phyloP scores from a whole-genome alignment of 768 basidiomycete species.

The Calocybe indica region DNA sequence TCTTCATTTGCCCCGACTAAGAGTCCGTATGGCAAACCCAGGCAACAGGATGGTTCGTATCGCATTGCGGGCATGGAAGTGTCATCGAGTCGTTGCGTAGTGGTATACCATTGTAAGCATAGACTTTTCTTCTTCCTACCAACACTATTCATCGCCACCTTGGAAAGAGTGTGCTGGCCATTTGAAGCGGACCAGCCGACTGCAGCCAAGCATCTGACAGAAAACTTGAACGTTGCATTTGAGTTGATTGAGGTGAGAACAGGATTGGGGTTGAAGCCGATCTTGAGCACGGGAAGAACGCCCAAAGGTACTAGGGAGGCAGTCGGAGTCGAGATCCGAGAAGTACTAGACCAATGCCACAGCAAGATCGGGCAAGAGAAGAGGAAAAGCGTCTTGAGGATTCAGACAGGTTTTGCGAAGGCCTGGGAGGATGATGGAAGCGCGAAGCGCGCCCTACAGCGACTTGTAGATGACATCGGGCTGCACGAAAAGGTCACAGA shows the following conservation, averaged over 20 bases:
- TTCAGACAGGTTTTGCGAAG: slow-evolving; percentile 3
- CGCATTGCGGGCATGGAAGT: slow-evolving; percentile 15
- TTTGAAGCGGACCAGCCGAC: slow-evolving; percentile 15
- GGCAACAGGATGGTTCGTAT: slow-evolving; percentile 19
- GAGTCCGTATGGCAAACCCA: not conserved
- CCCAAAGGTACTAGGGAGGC: slow-evolving; percentile 11
- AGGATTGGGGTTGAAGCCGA: slow-evolving; percentile 8
- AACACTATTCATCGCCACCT: not conserved
- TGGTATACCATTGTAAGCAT: slow-evolving; percentile 16
- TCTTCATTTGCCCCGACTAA: not conserved
- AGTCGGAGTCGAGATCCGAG: slow-evolving; percentile 8
- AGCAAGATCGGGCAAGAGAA: slow-evolving; percentile 6
- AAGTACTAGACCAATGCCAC: slow-evolving; percentile 4
- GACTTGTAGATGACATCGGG: slow-evolving; percentile 4
- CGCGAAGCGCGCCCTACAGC: slow-evolving; percentile 2
- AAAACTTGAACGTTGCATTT: slow-evolving; percentile 12
- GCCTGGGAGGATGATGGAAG: slow-evolving; percentile 7
- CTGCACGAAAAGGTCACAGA: no score
- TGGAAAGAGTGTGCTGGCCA: slow-evolving; percentile 16
- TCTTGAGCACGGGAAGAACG: slow-evolving; percentile 5
- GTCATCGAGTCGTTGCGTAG: slow-evolving; percentile 14
- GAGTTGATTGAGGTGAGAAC: slow-evolving; percentile 15
- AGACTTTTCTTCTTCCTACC: not conserved
- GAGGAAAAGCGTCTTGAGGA: slow-evolving; percentile 7
- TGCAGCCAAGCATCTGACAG: slow-evolving; percentile 9